These are phyloP conservation scores for Boletus fagicola DNA, from an alignment of 768 basidiomycete genomes.

Conservation along the genomic window DNA sequence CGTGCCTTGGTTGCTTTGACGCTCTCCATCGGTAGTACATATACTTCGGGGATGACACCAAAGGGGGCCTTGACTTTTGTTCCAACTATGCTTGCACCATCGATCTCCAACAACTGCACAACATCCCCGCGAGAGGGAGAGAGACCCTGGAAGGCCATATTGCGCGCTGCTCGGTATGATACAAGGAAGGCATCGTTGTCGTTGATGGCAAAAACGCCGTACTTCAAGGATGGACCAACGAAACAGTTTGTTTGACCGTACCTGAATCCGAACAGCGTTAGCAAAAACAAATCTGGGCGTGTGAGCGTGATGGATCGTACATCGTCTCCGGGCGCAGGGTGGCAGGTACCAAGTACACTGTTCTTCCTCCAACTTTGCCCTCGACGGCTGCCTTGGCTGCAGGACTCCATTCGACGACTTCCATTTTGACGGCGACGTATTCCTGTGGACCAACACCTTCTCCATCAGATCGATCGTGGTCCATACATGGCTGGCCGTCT, in stretches of 20 bases:
- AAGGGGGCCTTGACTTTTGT: slow-evolving; percentile 89
- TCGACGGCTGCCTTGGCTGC: slow-evolving; percentile 63
- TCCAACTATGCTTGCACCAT: slow-evolving; percentile 78
- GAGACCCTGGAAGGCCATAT: slow-evolving; percentile 95
- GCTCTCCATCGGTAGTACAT: slow-evolving; percentile 98
- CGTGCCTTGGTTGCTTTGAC: slow-evolving; percentile 89
- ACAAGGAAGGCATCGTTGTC: slow-evolving; percentile 86
- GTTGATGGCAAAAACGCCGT: slow-evolving; percentile 88
- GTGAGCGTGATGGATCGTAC: slow-evolving; percentile 42
- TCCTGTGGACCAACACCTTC: slow-evolving; percentile 95
- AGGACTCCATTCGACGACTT: slow-evolving; percentile 81
- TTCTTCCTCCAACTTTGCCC: slow-evolving; percentile 69
- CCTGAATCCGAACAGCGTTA: slow-evolving; percentile 41
- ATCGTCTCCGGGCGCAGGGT: slow-evolving; percentile 97
- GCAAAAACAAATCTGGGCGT: not conserved
- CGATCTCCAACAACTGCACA: slow-evolving; percentile 71
- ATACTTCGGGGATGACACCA: slow-evolving; percentile 78
- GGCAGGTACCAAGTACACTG: slow-evolving; percentile 91
- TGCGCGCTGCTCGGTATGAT: slow-evolving; percentile 88
- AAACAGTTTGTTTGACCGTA: slow-evolving; percentile 99
- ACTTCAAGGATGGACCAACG: slow-evolving; percentile 86
- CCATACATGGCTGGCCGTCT: slow-evolving; percentile 99
- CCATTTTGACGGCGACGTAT: slow-evolving; percentile 93
- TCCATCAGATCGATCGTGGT: slow-evolving; percentile 94
- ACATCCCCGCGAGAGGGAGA: slow-evolving; percentile 70